Evolutionary conservation across 768 basidiomycete genomes (phyloP).

Genomic region (Podaxis sp.): DNA sequence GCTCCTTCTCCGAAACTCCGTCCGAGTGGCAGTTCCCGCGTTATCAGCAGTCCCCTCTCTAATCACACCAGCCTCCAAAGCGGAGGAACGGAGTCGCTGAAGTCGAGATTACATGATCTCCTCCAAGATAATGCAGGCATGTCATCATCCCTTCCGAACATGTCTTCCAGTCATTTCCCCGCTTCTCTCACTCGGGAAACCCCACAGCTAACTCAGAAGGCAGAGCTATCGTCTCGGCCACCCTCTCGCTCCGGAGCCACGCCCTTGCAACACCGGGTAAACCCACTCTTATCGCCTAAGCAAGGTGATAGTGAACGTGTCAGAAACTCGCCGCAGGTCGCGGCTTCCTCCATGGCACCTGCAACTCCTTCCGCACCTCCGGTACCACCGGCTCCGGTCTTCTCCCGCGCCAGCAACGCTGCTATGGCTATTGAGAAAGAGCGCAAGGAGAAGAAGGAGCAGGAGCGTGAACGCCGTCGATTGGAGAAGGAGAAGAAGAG

Average conservation of each 20-base stretch:
- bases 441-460: conserved; percentile 26
- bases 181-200: conserved; percentile 16
- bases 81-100: conserved; percentile 29
- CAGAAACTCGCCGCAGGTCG: conserved; percentile 19
- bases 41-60: conserved; percentile 13
- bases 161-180: conserved; percentile 25
- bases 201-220: conserved; percentile 11
- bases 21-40: neutral
- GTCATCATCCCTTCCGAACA: conserved; percentile 43
- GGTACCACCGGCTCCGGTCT: conserved; percentile 11
- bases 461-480: conserved; percentile 25
- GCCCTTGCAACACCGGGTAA: conserved; percentile 19
- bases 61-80: conserved; percentile 20
- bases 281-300: conserved; percentile 18
- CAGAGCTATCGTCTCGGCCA: conserved; percentile 12
- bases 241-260: conserved; percentile 23
- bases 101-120: conserved; percentile 44
- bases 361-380: conserved; percentile 10
- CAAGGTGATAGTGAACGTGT: conserved; percentile 6
- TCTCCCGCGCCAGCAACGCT: conserved; percentile 51
- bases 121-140: conserved; percentile 37
- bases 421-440: conserved; percentile 53
- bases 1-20: conserved; percentile 17
- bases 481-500: conserved; percentile 27
- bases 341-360: conserved; percentile 10